phyloP scores from a whole-genome alignment of 2,329 filamentous ascomycete genomes.

The Aspergillus clavatus region DNA sequence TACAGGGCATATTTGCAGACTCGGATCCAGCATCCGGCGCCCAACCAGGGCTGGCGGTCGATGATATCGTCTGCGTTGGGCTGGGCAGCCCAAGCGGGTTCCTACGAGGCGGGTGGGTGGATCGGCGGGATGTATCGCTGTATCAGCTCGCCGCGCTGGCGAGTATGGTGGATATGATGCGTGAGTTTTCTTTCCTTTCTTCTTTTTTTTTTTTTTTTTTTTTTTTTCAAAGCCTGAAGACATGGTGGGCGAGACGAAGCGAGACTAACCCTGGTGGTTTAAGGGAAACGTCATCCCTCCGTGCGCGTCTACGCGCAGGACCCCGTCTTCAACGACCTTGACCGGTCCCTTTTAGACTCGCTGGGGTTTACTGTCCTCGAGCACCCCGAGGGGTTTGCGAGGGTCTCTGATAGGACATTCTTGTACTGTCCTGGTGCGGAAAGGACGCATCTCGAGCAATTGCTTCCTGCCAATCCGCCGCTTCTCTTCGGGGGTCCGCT shows the following conservation, averaged over 20 bases:
- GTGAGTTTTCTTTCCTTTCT: conserved; percentile 22
- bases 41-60: conserved; percentile 6
- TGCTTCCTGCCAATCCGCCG: conserved; percentile 47
- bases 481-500: conserved; percentile 54
- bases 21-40: neutral
- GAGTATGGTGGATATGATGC: conserved; percentile 23
- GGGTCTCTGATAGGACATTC: conserved; percentile 48
- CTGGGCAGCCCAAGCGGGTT: conserved; percentile 41
- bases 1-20: conserved; percentile 3
- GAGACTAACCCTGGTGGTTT: no score
- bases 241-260: no score
- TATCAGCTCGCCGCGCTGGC: conserved; percentile 39
- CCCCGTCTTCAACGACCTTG: conserved; percentile 49
- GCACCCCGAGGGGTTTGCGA: conserved; percentile 50
- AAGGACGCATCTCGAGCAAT: conserved; percentile 48
- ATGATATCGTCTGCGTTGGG: conserved; percentile 36
- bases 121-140: conserved; percentile 37
- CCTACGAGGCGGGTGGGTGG: conserved; percentile 39
- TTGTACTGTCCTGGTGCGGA: conserved; percentile 59
- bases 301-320: conserved; percentile 48
- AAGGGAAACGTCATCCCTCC: neutral
- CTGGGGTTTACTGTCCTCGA: conserved; percentile 36
- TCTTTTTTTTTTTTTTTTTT: no score
- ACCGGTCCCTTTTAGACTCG: conserved; percentile 33
- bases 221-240: no score